These are phyloP conservation scores for Oryza rufipogon DNA, from an alignment of 176 grass and related monocot species.

Conservation along the genomic window DNA sequence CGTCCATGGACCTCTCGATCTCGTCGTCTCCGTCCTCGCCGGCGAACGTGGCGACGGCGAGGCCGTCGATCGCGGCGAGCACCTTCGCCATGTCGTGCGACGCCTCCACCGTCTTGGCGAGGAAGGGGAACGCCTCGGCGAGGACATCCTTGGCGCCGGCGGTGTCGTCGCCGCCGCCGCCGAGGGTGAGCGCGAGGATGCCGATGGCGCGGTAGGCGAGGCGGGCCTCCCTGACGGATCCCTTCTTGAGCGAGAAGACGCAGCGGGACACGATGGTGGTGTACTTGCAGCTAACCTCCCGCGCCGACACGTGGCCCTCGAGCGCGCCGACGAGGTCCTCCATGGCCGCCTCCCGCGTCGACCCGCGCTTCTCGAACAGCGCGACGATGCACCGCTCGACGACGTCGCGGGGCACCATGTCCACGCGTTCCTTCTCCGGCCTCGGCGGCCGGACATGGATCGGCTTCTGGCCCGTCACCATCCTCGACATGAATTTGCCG, in stretches of 20 bases:
- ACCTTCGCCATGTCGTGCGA: neutral
- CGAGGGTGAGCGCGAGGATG: conserved; percentile 39
- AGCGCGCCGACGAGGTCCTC: conserved; percentile 7
- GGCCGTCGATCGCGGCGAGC: conserved; percentile 26
- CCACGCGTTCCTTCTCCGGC: neutral
- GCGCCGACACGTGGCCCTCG: neutral
- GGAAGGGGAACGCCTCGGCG: neutral
- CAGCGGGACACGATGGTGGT: conserved; percentile 22
- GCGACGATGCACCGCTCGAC: conserved; percentile 16
- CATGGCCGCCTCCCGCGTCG: conserved; percentile 18
- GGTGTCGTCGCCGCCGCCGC: neutral
- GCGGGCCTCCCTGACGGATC: conserved; percentile 14
- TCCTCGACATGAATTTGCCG: neutral
- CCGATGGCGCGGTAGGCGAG: conserved; percentile 42
- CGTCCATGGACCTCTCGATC: neutral
- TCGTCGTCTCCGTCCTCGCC: neutral
- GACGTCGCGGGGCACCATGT: neutral
- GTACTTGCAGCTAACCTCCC: neutral
- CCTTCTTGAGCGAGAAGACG: conserved; percentile 27
- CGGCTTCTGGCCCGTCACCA: neutral
- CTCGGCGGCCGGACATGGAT: too few species aligned
- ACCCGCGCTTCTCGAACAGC: conserved; percentile 15
- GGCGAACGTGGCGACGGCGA: conserved; percentile 36
- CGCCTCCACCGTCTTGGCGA: neutral
- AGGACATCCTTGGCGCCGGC: neutral